Conservation (phyloP, 345 rosid genomes). For the Eucalyptus cloeziana region DNA sequence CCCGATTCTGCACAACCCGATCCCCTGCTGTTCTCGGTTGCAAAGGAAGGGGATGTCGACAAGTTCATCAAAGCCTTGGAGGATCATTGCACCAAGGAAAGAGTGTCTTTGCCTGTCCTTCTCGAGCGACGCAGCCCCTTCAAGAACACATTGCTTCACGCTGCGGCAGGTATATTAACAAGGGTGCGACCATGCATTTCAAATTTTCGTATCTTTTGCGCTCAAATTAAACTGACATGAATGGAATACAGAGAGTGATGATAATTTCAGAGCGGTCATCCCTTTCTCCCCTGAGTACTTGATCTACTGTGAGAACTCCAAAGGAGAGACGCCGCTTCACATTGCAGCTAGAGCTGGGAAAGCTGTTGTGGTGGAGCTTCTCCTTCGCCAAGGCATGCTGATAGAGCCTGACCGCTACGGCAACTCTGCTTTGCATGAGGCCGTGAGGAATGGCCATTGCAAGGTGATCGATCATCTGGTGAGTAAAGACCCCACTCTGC, state of each 20-base stretch:
- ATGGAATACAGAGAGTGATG: neutral
- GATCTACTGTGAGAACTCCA: neutral
- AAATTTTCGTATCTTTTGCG: neutral
- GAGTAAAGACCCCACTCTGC: neutral
- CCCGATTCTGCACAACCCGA: too few relatives aligned
- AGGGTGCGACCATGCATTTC: neutral
- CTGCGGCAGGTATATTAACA: neutral
- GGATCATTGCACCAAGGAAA: neutral
- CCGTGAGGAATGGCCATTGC: neutral
- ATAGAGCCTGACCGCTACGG: fast-evolving
- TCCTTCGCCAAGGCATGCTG: neutral
- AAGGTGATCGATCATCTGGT: neutral
- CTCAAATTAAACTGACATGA: neutral
- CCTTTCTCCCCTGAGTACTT: neutral
- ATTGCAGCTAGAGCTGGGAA: neutral
- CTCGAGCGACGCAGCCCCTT: neutral
- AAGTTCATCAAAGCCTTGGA: too few relatives aligned
- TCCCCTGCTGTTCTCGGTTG: too few relatives aligned
- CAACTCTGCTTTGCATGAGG: neutral
- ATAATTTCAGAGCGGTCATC: neutral
- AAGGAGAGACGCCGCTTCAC: neutral
- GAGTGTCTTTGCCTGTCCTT: neutral
- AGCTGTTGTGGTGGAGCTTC: neutral
- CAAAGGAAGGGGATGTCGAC: too few relatives aligned
- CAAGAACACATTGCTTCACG: neutral